Base-by-base conservation (phyloP, 495 filamentous ascomycete genomes). In the Penicillium alfredii region DNA sequence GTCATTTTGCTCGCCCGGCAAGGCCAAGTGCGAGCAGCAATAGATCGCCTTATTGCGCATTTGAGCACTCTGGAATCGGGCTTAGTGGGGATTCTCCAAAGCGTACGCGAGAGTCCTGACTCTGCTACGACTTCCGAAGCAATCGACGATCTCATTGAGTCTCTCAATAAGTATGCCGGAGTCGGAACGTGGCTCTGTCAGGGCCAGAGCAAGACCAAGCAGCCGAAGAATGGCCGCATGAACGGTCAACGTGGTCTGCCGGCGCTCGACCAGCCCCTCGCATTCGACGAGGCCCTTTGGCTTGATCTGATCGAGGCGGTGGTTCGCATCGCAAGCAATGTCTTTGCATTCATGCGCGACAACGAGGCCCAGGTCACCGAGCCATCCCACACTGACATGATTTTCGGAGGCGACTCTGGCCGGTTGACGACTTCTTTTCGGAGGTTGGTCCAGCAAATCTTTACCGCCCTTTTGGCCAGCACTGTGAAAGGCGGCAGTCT, bases 181-280 rank as follows among this genome's bases (percentile, higher is more conserved):
- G 87, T 98, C 13, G 92, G 92, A 18, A 86, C 89, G 13, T 98
- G 92, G 92, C 73, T 98, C 14, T 96, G 92, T 49, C 88, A 92
- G 62, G 81, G 85, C 21, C 88, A 97, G 61, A 89, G 76, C 33
- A 87, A 82, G 49, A 77, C 73, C 10, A 68, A 72, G 44, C 61
- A 64, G 30, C 42, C 53, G 15, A 47, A 53, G 35, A 25, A 40
- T 11, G 31, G 40, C 3, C 55, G 64, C 35, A 52, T 63, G 21
- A 72, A 76, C 49, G 43, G 50, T 19, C 53, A 53, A 22, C 50
- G 42, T 8, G 53, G 44, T 4, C 55, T 51, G 23, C 51, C 66
- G 1, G 60, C 70, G 4, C 51, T 76, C 13, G 73, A 80, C 18
- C 76, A 78, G 33, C 68, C 74, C 6, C 74, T 98, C 7, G 77